phyloP scores from a whole-genome alignment of 345 rosid genomes.

The Gynandropsis gynandra region DNA sequence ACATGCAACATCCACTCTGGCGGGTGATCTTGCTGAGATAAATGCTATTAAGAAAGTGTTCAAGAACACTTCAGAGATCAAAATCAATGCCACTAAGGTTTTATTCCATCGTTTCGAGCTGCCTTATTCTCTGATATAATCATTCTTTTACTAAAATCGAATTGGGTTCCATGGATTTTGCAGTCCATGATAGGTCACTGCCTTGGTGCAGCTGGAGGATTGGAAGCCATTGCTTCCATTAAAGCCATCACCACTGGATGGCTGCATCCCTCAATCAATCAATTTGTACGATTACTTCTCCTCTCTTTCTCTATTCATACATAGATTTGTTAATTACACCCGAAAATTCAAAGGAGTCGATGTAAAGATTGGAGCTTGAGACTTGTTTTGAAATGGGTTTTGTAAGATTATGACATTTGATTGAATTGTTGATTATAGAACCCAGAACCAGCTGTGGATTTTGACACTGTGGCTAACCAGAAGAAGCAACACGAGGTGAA shows the following conservation, averaged over 20 bases:
- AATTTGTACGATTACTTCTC: slow-evolving; percentile 52
- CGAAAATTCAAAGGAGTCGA: not conserved
- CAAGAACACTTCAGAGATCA: slow-evolving; percentile 69
- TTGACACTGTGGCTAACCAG: slow-evolving; percentile 73
- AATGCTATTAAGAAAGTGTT: slow-evolving; percentile 95
- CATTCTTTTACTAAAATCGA: slow-evolving; percentile 5
- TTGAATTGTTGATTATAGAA: slow-evolving; percentile 42
- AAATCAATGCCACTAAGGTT: slow-evolving; percentile 97
- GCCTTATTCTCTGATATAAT: not conserved
- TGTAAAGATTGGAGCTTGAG: not conserved
- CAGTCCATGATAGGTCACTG: slow-evolving; percentile 99
- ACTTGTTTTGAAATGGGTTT: not conserved
- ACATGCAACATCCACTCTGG: slow-evolving; percentile 94
- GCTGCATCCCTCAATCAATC: slow-evolving; percentile 91
- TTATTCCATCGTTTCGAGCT: slow-evolving; percentile 13
- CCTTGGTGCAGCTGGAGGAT: slow-evolving; percentile 97
- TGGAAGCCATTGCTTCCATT: slow-evolving; percentile 88
- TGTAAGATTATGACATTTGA: too few species aligned
- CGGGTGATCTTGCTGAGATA: slow-evolving; percentile 98
- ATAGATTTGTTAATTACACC: not conserved
- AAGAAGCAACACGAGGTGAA: slow-evolving; percentile 93
- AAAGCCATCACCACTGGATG: slow-evolving; percentile 94
- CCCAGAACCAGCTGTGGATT: slow-evolving; percentile 83
- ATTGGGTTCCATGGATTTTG: slow-evolving; percentile 7
- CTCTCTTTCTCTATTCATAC: not conserved